Evolutionary conservation across 768 basidiomycete genomes (phyloP).

Genomic region (Rhizopogon salebrosus): DNA sequence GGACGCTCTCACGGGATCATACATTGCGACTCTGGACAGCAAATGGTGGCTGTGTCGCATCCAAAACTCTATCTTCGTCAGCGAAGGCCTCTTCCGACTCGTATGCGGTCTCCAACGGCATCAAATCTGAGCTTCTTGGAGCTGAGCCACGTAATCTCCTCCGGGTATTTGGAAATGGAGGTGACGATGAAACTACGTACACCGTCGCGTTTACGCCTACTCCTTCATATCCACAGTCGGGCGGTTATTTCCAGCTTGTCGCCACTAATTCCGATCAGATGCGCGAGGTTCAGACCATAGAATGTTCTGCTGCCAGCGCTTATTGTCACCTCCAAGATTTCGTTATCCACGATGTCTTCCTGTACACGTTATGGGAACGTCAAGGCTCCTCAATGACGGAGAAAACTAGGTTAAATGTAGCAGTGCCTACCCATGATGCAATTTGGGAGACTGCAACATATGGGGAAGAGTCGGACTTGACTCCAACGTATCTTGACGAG

Average conservation of each 20-base stretch:
- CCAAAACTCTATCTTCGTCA: conserved; percentile 44
- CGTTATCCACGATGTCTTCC: conserved; percentile 42
- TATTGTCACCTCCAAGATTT: conserved; percentile 80
- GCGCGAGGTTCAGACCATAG: conserved; percentile 50
- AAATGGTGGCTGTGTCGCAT: conserved; percentile 66
- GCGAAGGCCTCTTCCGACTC: conserved; percentile 27
- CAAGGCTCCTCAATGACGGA: conserved; percentile 74
- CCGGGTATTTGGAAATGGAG: conserved; percentile 48
- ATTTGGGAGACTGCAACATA: conserved; percentile 56
- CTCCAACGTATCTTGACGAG: conserved; percentile 86
- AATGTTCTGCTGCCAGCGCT: conserved; percentile 53
- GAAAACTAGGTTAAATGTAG: conserved; percentile 42
- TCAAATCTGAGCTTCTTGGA: conserved; percentile 48
- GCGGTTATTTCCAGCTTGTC: conserved; percentile 77
- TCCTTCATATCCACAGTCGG: conserved; percentile 54
- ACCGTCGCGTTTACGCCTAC: conserved; percentile 73
- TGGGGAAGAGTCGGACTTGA: conserved; percentile 69
- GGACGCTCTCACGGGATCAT: conserved; percentile 85
- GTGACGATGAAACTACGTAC: conserved; percentile 49
- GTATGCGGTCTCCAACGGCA: conserved; percentile 13
- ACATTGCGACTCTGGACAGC: conserved; percentile 83
- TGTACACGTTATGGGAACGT: conserved; percentile 77
- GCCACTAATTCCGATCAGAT: conserved; percentile 53
- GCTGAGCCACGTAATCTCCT: conserved; percentile 60
- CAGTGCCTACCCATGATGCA: conserved; percentile 22